Percentiles rank a stretch among this genome's conserved stretches.
phyloP scores from a whole-genome alignment of 1,139 yeast species.

The Taiozyma sp. region DNA sequence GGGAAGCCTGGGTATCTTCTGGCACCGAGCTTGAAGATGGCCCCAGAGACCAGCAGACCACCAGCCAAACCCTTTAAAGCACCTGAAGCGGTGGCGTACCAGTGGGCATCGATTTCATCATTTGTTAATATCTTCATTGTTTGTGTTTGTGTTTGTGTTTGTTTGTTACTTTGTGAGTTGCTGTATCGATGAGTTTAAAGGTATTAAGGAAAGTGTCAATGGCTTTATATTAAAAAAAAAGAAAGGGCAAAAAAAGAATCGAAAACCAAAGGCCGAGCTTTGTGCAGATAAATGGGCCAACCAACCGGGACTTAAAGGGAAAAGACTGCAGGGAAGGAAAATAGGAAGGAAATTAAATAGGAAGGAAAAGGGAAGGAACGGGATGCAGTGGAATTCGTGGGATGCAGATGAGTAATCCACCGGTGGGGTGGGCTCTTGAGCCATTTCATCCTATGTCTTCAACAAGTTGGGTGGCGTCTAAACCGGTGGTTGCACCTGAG shows the following conservation, averaged over 20 bases:
- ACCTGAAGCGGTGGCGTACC: constrained; percentile 49
- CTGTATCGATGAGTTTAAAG: too few species aligned
- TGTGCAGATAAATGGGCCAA: background rate
- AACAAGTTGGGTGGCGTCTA: too few species aligned
- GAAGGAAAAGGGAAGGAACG: too few species aligned
- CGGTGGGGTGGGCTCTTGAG: too few species aligned
- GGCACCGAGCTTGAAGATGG: constrained; percentile 40
- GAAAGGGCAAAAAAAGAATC: background rate
- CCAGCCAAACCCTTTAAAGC: constrained; percentile 55
- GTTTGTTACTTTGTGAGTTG: background rate
- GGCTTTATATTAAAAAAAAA: background rate
- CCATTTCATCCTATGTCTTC: too few species aligned
- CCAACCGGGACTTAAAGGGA: too few species aligned
- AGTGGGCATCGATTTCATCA: constrained; percentile 63
- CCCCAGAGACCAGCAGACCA: constrained; percentile 52
- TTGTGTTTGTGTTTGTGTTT: too few species aligned
- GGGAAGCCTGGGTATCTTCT: constrained; percentile 38
- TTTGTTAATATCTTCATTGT: constrained; percentile 61
- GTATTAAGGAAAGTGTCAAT: background rate
- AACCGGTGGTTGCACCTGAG: too few species aligned
- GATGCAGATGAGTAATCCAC: too few species aligned
- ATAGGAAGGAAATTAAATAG: too few species aligned
- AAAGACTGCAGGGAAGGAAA: too few species aligned
- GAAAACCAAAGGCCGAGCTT: background rate
- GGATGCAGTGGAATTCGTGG: too few species aligned